These are phyloP conservation scores for Prunus persica DNA, from an alignment of 306 rosid species.

Conservation along the genomic window DNA sequence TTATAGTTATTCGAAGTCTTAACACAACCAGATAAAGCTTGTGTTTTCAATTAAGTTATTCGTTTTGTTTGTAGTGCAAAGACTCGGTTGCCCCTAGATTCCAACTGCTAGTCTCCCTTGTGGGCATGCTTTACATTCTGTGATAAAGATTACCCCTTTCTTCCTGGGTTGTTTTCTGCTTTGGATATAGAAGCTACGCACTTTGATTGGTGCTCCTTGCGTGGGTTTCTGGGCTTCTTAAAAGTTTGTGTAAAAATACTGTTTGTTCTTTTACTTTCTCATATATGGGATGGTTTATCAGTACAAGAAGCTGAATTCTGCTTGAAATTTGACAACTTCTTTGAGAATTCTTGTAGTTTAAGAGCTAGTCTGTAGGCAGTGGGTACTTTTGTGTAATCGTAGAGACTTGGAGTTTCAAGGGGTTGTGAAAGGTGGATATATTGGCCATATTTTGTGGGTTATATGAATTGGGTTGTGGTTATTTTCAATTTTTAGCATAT, in stretches of 20 bases:
- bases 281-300: not conserved
- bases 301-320: slow-evolving; percentile 19
- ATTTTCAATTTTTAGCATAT: slow-evolving; percentile 1
- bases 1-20: not conserved
- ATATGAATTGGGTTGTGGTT: slow-evolving; percentile 14
- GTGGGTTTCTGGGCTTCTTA: not conserved
- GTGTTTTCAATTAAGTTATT: not conserved
- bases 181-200: not conserved
- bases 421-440: not conserved
- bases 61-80: not conserved
- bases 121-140: not conserved
- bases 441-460: not conserved
- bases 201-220: slow-evolving; percentile 3
- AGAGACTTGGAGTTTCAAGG: not conserved
- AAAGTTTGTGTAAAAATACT: slow-evolving; percentile 3
- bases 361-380: not conserved
- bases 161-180: not conserved
- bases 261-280: not conserved
- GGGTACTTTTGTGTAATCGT: not conserved
- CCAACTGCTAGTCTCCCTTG: not conserved
- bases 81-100: slow-evolving; percentile 13
- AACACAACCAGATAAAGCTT: not conserved
- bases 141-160: not conserved
- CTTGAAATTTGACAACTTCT: slow-evolving; percentile 13
- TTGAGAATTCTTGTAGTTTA: slow-evolving; percentile 1